phyloP scores from a whole-genome alignment of 139 green algal genomes.

The Chlamydomonas sphaeroides region DNA sequence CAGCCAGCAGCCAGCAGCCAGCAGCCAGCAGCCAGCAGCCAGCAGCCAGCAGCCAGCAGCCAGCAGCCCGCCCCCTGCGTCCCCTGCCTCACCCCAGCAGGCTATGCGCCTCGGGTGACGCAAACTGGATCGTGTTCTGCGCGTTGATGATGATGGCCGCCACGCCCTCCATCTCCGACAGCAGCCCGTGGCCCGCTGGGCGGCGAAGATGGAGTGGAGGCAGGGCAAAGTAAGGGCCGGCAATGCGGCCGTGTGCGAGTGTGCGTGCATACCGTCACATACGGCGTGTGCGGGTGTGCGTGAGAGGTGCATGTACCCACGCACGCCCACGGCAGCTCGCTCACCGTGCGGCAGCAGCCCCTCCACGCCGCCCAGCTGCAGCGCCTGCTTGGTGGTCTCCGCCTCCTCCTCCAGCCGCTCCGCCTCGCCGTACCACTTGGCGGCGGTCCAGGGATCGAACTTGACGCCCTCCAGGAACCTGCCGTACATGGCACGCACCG shows the following conservation, averaged over 20 bases:
- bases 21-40: neutral
- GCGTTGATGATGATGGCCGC: neutral
- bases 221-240: too few relatives aligned
- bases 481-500: too few relatives aligned
- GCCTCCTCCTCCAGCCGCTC: conserved; percentile 18
- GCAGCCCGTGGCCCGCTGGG: neutral
- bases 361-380: neutral
- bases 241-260: too few relatives aligned
- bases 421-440: conserved; percentile 17
- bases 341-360: neutral
- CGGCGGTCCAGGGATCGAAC: conserved; percentile 29
- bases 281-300: neutral
- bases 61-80: too few relatives aligned
- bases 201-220: too few relatives aligned
- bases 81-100: neutral
- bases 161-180: neutral
- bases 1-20: too few relatives aligned
- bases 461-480: conserved; percentile 42
- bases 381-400: conserved; percentile 20
- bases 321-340: too few relatives aligned
- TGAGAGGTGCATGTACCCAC: neutral
- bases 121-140: neutral
- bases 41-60: too few relatives aligned
- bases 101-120: neutral
- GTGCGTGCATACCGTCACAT: neutral